Evolutionary conservation across 192 early-diverging fungal genomes (phyloP).

Genomic region (Rhizoclosmatium sp.): DNA sequence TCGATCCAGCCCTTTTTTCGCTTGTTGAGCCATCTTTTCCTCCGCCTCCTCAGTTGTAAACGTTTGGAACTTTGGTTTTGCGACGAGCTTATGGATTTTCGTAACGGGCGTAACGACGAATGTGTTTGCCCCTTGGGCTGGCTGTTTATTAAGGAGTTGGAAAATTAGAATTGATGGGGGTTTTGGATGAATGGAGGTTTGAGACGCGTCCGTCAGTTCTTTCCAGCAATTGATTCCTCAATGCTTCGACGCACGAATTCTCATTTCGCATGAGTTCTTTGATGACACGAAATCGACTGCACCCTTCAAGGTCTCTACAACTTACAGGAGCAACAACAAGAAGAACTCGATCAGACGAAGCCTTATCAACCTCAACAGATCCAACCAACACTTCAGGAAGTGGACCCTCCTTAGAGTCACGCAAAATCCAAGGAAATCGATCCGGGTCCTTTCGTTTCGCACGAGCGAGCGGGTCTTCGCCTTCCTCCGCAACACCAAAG

Average conservation of each 20-base stretch:
- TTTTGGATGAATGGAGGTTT: not conserved
- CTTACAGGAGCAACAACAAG: constrained; percentile 39
- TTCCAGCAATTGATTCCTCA: no score
- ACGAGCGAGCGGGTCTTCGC: constrained; percentile 11
- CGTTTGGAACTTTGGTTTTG: constrained; percentile 52
- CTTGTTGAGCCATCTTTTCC: constrained; percentile 47
- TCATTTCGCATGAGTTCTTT: not conserved
- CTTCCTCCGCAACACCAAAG: constrained; percentile 36
- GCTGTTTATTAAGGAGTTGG: not conserved
- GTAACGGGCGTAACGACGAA: constrained; percentile 53
- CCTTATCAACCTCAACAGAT: constrained; percentile 43
- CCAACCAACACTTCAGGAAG: constrained; percentile 39
- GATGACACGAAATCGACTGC: not conserved
- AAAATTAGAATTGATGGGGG: not conserved
- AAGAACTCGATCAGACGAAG: constrained; percentile 43
- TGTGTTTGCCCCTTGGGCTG: constrained; percentile 18
- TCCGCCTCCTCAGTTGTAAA: constrained; percentile 61
- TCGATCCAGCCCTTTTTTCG: constrained; percentile 13
- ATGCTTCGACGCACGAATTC: no score
- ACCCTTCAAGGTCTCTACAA: not conserved
- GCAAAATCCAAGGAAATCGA: constrained; percentile 52
- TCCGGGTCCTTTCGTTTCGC: constrained; percentile 48
- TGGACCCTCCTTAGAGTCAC: constrained; percentile 35
- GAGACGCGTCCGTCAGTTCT: no score
- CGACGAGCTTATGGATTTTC: constrained; percentile 58